Conservation (phyloP, 768 basidiomycete genomes). For the Zangia roseola region DNA sequence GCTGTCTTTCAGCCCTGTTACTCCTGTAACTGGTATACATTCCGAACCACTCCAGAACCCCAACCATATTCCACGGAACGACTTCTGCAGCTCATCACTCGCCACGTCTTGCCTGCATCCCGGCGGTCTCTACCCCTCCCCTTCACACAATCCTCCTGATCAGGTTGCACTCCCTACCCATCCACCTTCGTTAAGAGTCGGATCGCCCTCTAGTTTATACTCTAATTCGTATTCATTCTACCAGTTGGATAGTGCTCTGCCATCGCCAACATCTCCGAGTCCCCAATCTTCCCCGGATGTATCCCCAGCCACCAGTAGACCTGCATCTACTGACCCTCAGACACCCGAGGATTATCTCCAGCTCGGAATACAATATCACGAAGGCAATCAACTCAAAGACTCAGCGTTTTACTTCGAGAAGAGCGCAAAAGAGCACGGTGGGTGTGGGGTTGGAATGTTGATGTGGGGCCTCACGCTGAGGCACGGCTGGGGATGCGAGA, state of each 20-base stretch:
- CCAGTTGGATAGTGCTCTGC: slow-evolving; percentile 45
- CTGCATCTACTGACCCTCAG: slow-evolving; percentile 20
- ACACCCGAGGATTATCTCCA: slow-evolving; percentile 71
- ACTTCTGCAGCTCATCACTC: not conserved
- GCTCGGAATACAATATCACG: slow-evolving; percentile 75
- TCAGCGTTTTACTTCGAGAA: slow-evolving; percentile 75
- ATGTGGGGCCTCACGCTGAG: slow-evolving; percentile 88
- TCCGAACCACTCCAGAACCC: slow-evolving; percentile 1
- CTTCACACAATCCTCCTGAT: slow-evolving; percentile 9
- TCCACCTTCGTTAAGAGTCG: slow-evolving; percentile 37
- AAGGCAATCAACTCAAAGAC: slow-evolving; percentile 66
- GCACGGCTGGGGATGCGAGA: slow-evolving; percentile 85
- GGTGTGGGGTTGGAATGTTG: slow-evolving; percentile 86
- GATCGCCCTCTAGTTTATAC: slow-evolving; percentile 48
- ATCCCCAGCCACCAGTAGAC: slow-evolving; percentile 16
- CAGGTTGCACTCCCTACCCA: slow-evolving; percentile 26
- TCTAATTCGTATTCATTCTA: slow-evolving; percentile 65
- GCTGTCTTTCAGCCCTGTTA: slow-evolving; percentile 12
- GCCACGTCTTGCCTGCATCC: slow-evolving; percentile 24
- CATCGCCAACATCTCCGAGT: slow-evolving; percentile 40
- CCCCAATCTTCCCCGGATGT: slow-evolving; percentile 13
- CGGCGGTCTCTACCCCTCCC: slow-evolving; percentile 10
- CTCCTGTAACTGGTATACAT: slow-evolving; percentile 23
- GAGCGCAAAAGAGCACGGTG: slow-evolving; percentile 70
- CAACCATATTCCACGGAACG: not conserved